Evolutionary conservation across 1,139 yeast genomes (phyloP).

Genomic region (Candida sanyaensis): DNA sequence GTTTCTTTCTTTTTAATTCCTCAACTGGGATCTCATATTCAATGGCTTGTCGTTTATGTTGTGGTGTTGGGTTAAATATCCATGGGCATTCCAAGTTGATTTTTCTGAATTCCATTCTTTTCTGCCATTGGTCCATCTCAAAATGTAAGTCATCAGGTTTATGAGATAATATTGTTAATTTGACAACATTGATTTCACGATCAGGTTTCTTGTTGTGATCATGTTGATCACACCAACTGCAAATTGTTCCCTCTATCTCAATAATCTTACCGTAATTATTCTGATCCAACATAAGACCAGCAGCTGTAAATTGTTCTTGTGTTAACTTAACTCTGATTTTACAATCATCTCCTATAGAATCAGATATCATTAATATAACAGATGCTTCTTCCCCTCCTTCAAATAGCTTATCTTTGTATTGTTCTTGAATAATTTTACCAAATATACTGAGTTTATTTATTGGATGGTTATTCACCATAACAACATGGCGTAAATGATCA

Average conservation of each 20-base stretch:
- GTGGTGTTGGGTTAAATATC: constrained; percentile 20
- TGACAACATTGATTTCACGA: background rate
- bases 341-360: constrained; percentile 16
- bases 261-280: constrained; percentile 19
- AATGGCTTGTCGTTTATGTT: background rate
- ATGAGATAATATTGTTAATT: background rate
- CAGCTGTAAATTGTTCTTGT: constrained; percentile 9
- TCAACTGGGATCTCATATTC: constrained; percentile 4
- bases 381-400: constrained; percentile 5
- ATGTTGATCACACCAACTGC: background rate
- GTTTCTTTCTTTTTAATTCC: constrained; percentile 6
- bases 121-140: constrained; percentile 37
- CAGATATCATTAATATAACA: constrained; percentile 17
- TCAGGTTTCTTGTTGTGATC: background rate
- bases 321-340: constrained; percentile 13
- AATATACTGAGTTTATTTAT: constrained; percentile 14
- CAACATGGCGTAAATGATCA: constrained; percentile 10
- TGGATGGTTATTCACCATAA: constrained; percentile 21
- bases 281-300: constrained; percentile 13
- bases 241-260: constrained; percentile 14
- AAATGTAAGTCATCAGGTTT: constrained; percentile 17
- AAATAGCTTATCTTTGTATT: constrained; percentile 9
- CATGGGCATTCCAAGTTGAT: constrained; percentile 22
- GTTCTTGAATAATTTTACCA: constrained; percentile 19
- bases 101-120: constrained; percentile 25